These are phyloP conservation scores for Epichloe glyceriae DNA, from an alignment of 2,329 filamentous ascomycete species.

Conservation along the genomic window DNA sequence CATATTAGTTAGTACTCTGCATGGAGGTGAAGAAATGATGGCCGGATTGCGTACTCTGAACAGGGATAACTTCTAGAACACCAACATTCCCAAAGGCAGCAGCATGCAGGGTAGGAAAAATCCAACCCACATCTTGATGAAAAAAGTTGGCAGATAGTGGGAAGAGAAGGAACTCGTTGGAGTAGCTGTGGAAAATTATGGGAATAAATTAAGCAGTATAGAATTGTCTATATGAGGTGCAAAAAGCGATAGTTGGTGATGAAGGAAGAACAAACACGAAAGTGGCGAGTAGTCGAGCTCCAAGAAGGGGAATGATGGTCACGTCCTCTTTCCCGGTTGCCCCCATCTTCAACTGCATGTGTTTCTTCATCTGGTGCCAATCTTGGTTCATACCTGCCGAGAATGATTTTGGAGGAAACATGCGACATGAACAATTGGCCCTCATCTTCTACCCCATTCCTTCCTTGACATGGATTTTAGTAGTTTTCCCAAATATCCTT, in stretches of 20 bases:
- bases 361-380: background rate
- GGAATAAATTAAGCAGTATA: background rate
- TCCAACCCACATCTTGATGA: background rate
- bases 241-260: background rate
- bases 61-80: too few species aligned
- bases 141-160: background rate
- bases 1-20: too few species aligned
- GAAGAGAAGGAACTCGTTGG: background rate
- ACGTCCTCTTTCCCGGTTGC: background rate
- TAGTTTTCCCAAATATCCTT: constrained; percentile 72
- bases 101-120: background rate
- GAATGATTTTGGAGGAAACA: too few species aligned
- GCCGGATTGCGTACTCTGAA: too few species aligned
- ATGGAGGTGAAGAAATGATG: too few species aligned
- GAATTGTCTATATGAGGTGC: background rate
- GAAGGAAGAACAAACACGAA: background rate
- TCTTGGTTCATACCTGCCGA: background rate
- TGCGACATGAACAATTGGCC: too few species aligned
- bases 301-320: background rate
- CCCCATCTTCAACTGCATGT: background rate
- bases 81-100: background rate
- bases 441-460: background rate
- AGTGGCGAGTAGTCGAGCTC: background rate
- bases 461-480: constrained; percentile 11
- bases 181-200: too few species aligned